A percentile compares a stretch with the other conserved stretches of the same genome.
Conservation (phyloP, 2,329 filamentous ascomycete genomes). For the Curvularia hawaiiensis region DNA sequence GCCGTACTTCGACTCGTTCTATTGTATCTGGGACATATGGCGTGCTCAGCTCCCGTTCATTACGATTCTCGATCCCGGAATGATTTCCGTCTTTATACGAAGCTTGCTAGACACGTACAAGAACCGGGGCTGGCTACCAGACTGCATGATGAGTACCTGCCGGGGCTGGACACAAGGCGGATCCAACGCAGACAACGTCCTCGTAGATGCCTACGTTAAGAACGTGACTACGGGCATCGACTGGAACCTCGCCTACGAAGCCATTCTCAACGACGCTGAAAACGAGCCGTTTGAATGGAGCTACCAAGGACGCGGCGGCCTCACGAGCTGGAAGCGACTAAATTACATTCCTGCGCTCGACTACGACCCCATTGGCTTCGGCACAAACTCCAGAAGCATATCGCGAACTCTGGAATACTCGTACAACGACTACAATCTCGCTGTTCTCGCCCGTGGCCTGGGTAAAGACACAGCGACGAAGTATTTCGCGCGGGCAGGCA, state of each 20-base stretch:
- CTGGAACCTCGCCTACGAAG: slow-evolving; percentile 46
- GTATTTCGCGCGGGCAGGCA: slow-evolving; percentile 63
- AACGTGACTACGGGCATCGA: slow-evolving; percentile 57
- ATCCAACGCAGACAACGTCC: slow-evolving; percentile 73
- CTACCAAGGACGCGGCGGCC: slow-evolving; percentile 45
- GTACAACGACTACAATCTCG: slow-evolving; percentile 61
- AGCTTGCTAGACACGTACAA: slow-evolving; percentile 75
- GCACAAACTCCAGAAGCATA: slow-evolving; percentile 49
- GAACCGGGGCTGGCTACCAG: slow-evolving; percentile 74
- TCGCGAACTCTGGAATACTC: slow-evolving; percentile 51
- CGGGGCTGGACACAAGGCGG: slow-evolving; percentile 78
- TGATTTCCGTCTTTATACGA: slow-evolving; percentile 69
- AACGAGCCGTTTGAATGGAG: slow-evolving; percentile 49
- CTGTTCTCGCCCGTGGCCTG: slow-evolving; percentile 64
- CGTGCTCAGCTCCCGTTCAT: slow-evolving; percentile 66
- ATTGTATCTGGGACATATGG: slow-evolving; percentile 63
- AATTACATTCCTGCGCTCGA: slow-evolving; percentile 47
- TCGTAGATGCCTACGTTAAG: slow-evolving; percentile 74
- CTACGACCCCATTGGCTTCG: slow-evolving; percentile 51
- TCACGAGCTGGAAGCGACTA: slow-evolving; percentile 44
- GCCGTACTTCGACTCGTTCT: slow-evolving; percentile 60
- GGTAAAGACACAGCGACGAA: slow-evolving; percentile 60
- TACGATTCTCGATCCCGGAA: slow-evolving; percentile 68
- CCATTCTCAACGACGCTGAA: slow-evolving; percentile 47
- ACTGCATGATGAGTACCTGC: slow-evolving; percentile 77